A percentile compares a stretch with the other conserved stretches of the same genome.
phyloP scores from a whole-genome alignment of 495 filamentous ascomycete genomes.

The Podospora pseudocomata region DNA sequence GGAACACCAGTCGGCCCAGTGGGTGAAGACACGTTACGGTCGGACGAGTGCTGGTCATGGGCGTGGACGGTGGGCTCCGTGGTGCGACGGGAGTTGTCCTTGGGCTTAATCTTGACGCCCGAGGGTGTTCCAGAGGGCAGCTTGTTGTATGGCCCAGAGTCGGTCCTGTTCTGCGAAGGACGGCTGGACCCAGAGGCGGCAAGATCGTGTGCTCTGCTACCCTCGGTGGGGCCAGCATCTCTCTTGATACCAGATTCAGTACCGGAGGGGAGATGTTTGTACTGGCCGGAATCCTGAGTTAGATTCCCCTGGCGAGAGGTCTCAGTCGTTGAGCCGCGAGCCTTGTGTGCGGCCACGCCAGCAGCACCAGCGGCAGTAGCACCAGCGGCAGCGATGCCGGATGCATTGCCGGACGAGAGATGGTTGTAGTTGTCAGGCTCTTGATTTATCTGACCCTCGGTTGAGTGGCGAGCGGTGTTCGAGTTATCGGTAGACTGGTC shows the following conservation, averaged over 20 bases:
- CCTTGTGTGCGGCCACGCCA: too few species aligned
- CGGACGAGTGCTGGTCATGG: slow-evolving; percentile 22
- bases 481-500: too few species aligned
- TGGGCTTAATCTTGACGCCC: slow-evolving; percentile 23
- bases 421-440: too few species aligned
- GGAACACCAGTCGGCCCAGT: slow-evolving; percentile 31
- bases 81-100: not conserved
- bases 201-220: not conserved
- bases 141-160: slow-evolving; percentile 20
- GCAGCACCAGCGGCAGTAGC: too few species aligned
- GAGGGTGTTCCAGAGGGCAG: slow-evolving; percentile 29
- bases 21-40: slow-evolving; percentile 30
- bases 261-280: slow-evolving; percentile 29
- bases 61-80: slow-evolving; percentile 2
- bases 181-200: not conserved
- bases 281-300: slow-evolving; percentile 19
- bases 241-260: slow-evolving; percentile 33
- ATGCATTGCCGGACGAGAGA: too few species aligned
- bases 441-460: too few species aligned
- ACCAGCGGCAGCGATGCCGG: too few species aligned
- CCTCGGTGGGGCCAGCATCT: slow-evolving; percentile 2
- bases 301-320: not conserved
- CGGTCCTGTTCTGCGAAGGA: not conserved
- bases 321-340: too few species aligned
- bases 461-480: too few species aligned